Evolutionary conservation across 2,329 filamentous ascomycete species (phyloP), one percentile per base, ranked within the genome.

Genomic region (Neurospora sp.): DNA sequence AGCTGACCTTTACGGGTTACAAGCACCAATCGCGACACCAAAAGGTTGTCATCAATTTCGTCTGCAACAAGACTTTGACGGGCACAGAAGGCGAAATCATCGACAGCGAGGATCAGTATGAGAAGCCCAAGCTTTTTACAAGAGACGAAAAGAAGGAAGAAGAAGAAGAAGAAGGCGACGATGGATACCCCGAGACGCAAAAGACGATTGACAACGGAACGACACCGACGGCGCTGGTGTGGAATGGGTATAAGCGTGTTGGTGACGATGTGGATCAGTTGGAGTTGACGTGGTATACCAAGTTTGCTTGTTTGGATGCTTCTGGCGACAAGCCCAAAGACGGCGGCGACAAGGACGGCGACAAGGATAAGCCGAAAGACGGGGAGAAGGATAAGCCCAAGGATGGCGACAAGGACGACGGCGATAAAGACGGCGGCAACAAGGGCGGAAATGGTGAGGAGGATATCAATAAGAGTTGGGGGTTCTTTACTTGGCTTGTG

Each of bases 401-500:
- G 39, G 39, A 40, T 2, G 46, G n/a, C 1, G n/a, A 57, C 1
- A 83, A 83, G 66, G 80, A 80, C 70, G 83, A 84, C 68, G 80
- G 80, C 28, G 28, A 33, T 33, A 33, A 33, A 33, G 28, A 33
- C 28, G 28, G 28, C 70, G 83, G 84, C 68, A 80, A 80, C 23
- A 86, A 88, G 77, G 46, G 46, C 3, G 46, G 46, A 33, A 57
- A 57, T 5, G 46, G 46, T 8, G 23, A 62, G 23, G 52, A 62
- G 28, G 52, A 62, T 62, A 62, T 62, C 8, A 62, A 62, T 0
- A 62, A 62, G 52, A 10, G 6, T 10, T 98, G 95, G 96, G 96
- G 96, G 1, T 96, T 97, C 84, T 98, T 98, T 77, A 97, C 95
- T 19, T 99, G 96, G 96, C 87, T 98, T 77, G 88, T 98, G 74